A percentile compares a stretch with the other conserved stretches of the same genome.
Conservation (phyloP, 2,329 filamentous ascomycete species). For the Talaromyces marneffei region DNA sequence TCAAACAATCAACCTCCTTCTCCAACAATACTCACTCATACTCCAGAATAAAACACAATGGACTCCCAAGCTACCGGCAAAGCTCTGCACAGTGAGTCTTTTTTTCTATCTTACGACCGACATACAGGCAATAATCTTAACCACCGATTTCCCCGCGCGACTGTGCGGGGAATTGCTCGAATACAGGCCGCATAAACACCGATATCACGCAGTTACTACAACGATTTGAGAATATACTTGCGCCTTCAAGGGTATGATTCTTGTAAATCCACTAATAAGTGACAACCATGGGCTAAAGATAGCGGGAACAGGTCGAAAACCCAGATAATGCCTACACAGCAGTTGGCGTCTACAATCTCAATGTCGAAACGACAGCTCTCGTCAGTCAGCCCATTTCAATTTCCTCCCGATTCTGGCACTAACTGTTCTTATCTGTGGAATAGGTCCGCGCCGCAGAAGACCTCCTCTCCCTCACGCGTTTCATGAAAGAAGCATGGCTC, state of each 20-base stretch:
- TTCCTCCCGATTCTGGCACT: not conserved
- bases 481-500: constrained; percentile 62
- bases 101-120: not conserved
- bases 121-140: not conserved
- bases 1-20: not conserved
- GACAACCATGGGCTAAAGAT: not conserved
- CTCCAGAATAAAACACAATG: constrained; percentile 19
- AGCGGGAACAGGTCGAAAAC: constrained; percentile 39
- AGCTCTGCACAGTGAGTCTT: constrained; percentile 23
- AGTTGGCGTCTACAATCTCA: constrained; percentile 53
- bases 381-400: constrained; percentile 34
- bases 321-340: constrained; percentile 52
- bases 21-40: not conserved
- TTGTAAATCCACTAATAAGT: not conserved
- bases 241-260: constrained; percentile 43
- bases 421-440: not conserved
- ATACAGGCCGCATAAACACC: constrained; percentile 40
- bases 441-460: constrained; percentile 59
- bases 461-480: constrained; percentile 54
- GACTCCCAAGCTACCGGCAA: constrained; percentile 28
- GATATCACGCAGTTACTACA: constrained; percentile 45
- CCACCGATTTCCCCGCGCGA: not conserved
- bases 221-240: constrained; percentile 52
- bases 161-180: constrained; percentile 2
- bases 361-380: constrained; percentile 54